Percentiles rank a stretch among this genome's conserved stretches.
Conservation (phyloP, 805 yeast genomes). For the Metschnikowia kunwiensis region DNA sequence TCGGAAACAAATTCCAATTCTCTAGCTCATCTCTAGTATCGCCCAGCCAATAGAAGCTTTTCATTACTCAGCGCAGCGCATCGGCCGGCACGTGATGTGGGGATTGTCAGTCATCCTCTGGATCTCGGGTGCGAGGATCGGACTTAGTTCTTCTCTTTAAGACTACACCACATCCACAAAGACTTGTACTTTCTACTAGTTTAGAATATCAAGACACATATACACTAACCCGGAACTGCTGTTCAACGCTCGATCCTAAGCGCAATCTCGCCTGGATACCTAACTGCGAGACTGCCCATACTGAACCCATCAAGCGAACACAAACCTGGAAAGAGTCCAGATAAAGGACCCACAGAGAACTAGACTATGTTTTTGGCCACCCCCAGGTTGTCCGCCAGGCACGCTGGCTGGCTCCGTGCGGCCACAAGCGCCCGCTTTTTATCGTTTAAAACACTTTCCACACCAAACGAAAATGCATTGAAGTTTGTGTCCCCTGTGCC, state of each 20-base stretch:
- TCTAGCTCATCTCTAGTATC: background rate
- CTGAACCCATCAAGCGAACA: background rate
- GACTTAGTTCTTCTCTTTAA: conserved; percentile 2
- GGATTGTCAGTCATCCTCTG: conserved; percentile 8
- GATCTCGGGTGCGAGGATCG: conserved; percentile 19
- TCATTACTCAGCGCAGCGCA: conserved; percentile 9
- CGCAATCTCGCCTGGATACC: background rate
- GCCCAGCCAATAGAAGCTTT: conserved; percentile 12
- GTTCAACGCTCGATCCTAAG: too few relatives aligned
- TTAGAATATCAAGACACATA: background rate
- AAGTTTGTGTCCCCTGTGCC: conserved; percentile 55
- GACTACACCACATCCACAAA: background rate
- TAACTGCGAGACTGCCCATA: background rate
- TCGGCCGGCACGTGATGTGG: conserved; percentile 16
- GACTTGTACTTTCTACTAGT: background rate
- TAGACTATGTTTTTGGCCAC: background rate
- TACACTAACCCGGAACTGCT: background rate
- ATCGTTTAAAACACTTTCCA: conserved; percentile 48
- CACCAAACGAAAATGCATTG: conserved; percentile 75
- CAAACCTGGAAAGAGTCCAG: background rate
- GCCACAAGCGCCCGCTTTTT: conserved; percentile 22
- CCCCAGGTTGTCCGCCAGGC: conserved; percentile 8
- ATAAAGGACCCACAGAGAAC: too few relatives aligned
- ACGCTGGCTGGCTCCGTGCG: conserved; percentile 4
- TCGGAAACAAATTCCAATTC: background rate